Conservation (phyloP, 163 green algal species). For the Chloromonas sp. region DNA sequence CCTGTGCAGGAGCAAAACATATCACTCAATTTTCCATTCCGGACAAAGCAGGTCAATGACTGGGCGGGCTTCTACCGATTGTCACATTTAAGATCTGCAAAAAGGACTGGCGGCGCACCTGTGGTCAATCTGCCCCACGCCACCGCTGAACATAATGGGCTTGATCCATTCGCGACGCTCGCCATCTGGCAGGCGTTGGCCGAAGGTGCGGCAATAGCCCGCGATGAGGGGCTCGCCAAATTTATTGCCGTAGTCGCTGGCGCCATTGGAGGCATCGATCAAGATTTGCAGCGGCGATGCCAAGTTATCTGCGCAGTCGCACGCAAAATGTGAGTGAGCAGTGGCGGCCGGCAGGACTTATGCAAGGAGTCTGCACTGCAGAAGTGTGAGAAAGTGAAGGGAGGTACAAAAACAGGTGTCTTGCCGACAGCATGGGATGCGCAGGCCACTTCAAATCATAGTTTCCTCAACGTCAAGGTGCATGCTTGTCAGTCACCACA, state of each 20-base stretch:
- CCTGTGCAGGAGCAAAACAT: not conserved
- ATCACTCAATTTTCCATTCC: too few relatives aligned
- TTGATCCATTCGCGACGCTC: constrained; percentile 98
- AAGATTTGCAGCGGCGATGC: constrained; percentile 90
- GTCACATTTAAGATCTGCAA: too few relatives aligned
- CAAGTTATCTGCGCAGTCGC: constrained; percentile 50
- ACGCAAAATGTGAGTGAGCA: not conserved
- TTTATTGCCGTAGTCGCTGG: constrained; percentile 99
- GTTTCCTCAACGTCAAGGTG: too few relatives aligned
- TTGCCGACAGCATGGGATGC: too few relatives aligned
- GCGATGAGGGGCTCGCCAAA: constrained; percentile 98
- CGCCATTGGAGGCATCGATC: constrained; percentile 95
- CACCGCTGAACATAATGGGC: constrained; percentile 97
- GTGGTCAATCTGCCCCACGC: constrained; percentile 31
- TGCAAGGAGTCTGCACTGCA: not conserved
- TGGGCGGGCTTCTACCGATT: too few relatives aligned
- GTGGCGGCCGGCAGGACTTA: too few relatives aligned
- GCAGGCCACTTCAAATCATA: too few relatives aligned
- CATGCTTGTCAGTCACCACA: too few relatives aligned
- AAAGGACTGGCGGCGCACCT: not conserved
- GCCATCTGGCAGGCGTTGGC: constrained; percentile 79
- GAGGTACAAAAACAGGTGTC: too few relatives aligned
- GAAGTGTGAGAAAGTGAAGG: not conserved
- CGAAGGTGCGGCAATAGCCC: constrained; percentile 92
- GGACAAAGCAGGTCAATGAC: too few relatives aligned